A percentile compares a stretch with the other conserved stretches of the same genome.
phyloP scores from a whole-genome alignment of 2,329 filamentous ascomycete genomes.

The Aspergillus persii region DNA sequence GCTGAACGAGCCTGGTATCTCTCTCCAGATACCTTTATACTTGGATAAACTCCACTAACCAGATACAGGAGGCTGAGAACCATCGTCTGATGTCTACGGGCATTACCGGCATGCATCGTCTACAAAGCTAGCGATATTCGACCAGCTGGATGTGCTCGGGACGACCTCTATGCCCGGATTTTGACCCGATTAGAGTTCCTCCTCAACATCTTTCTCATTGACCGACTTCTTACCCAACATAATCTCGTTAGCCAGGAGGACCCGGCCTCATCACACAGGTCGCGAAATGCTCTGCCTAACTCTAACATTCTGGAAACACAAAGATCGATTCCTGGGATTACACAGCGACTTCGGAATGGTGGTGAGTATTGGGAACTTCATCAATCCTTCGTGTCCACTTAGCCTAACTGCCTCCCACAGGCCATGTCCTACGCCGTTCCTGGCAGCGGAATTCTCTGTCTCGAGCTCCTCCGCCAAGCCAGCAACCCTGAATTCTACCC shows the following conservation, averaged over 20 bases:
- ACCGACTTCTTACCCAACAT: conserved; percentile 1
- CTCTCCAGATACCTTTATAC: neutral
- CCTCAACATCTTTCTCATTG: neutral
- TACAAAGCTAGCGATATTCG: neutral
- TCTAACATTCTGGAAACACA: conserved; percentile 5
- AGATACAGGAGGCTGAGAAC: neutral
- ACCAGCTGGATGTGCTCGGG: neutral
- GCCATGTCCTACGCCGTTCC: conserved; percentile 6
- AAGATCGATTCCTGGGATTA: neutral
- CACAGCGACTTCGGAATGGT: conserved; percentile 6
- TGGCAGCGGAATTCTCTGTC: conserved; percentile 4
- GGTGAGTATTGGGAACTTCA: neutral
- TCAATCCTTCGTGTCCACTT: neutral
- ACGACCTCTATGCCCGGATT: neutral
- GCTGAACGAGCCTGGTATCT: neutral
- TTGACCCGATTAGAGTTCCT: neutral
- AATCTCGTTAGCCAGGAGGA: neutral
- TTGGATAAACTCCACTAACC: too few species aligned
- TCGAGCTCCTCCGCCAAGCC: conserved; percentile 6
- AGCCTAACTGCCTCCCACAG: neutral
- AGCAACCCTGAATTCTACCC: neutral
- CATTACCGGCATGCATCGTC: neutral
- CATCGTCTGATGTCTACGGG: neutral
- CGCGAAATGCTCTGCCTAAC: conserved; percentile 1
- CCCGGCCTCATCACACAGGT: neutral